These are phyloP conservation scores for Diversispora epigaea DNA, from an alignment of 192 early-diverging fungal species.

Conservation along the genomic window DNA sequence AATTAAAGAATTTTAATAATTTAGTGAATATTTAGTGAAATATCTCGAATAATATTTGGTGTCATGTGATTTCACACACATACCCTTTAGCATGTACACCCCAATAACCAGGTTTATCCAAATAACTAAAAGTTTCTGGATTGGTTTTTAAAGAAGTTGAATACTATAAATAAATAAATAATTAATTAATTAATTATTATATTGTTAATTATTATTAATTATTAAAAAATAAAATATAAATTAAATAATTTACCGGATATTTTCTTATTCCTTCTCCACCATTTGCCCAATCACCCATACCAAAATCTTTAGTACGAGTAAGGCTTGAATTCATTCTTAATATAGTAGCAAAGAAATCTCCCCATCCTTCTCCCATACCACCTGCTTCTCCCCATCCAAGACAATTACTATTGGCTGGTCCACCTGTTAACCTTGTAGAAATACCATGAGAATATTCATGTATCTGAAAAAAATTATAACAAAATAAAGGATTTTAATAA, in stretches of 20 bases:
- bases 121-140: constrained; percentile 75
- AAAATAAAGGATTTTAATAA: too few relatives aligned
- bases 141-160: constrained; percentile 74
- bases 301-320: constrained; percentile 58
- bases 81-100: constrained; percentile 91
- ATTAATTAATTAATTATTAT: not conserved
- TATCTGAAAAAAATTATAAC: constrained; percentile 42
- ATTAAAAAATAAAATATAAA: too few relatives aligned
- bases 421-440: constrained; percentile 87
- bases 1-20: not conserved
- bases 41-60: not conserved
- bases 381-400: constrained; percentile 85
- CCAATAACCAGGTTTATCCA: constrained; percentile 83
- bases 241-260: constrained; percentile 52
- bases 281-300: constrained; percentile 81
- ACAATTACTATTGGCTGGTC: constrained; percentile 86
- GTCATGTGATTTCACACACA: not conserved
- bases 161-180: constrained; percentile 52
- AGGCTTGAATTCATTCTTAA: constrained; percentile 61
- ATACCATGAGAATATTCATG: constrained; percentile 96
- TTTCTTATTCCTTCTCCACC: constrained; percentile 87
- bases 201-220: too few relatives aligned
- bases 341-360: constrained; percentile 86
- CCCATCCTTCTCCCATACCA: constrained; percentile 96
- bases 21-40: not conserved